phyloP scores from a whole-genome alignment of 2,329 filamentous ascomycete species.

The Diaporthe destruens region DNA sequence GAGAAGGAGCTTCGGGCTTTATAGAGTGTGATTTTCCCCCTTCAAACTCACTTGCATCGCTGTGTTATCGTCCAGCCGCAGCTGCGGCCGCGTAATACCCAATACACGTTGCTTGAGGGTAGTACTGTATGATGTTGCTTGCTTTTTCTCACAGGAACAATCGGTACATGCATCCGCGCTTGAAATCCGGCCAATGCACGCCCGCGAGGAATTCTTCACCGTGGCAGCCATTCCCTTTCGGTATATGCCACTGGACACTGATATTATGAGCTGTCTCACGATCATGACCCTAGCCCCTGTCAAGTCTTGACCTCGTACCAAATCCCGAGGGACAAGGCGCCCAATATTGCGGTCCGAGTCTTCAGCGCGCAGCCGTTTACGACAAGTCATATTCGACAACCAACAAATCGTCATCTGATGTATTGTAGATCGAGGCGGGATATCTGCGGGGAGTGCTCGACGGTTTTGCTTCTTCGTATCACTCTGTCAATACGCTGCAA shows the following conservation, averaged over 20 bases:
- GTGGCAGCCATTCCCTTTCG: neutral
- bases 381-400: slow-evolving; percentile 17
- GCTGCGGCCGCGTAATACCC: neutral
- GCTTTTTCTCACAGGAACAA: neutral
- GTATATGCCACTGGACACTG: neutral
- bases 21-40: neutral
- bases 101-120: neutral
- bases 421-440: neutral
- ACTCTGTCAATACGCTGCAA: neutral
- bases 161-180: neutral
- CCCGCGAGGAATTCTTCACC: no score
- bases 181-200: neutral
- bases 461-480: neutral
- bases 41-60: neutral
- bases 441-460: neutral
- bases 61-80: neutral
- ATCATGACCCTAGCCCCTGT: neutral
- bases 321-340: neutral
- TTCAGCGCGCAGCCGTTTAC: neutral
- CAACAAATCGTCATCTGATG: neutral
- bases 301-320: neutral
- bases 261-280: neutral
- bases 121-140: neutral
- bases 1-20: neutral
- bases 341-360: neutral